Evolutionary conservation across 2,329 filamentous ascomycete species (phyloP).

Genomic region (Cercospora zeae-maydis): DNA sequence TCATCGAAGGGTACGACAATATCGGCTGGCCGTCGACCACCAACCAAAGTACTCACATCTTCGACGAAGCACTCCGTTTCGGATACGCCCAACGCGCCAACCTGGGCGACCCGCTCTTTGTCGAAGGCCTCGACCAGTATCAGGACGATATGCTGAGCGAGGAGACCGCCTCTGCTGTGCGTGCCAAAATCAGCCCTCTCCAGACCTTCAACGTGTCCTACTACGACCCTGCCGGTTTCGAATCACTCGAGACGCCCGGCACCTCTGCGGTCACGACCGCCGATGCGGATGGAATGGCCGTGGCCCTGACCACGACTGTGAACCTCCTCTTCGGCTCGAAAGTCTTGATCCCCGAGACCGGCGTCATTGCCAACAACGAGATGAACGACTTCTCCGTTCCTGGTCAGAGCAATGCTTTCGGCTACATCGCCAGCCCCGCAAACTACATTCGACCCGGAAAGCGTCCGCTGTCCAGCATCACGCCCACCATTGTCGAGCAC

Average conservation of each 20-base stretch:
- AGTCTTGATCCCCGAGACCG: slow-evolving; percentile 75
- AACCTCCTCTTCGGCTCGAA: slow-evolving; percentile 81
- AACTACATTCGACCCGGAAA: slow-evolving; percentile 83
- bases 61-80: slow-evolving; percentile 86
- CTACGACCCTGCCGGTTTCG: slow-evolving; percentile 68
- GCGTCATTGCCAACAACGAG: slow-evolving; percentile 66
- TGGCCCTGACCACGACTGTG: slow-evolving; percentile 80
- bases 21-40: slow-evolving; percentile 56
- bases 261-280: slow-evolving; percentile 71
- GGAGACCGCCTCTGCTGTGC: slow-evolving; percentile 57
- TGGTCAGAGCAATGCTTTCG: slow-evolving; percentile 71
- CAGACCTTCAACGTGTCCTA: slow-evolving; percentile 66
- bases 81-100: slow-evolving; percentile 73
- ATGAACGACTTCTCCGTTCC: slow-evolving; percentile 81
- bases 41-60: slow-evolving; percentile 72
- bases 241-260: slow-evolving; percentile 66
- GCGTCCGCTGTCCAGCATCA: slow-evolving; percentile 77
- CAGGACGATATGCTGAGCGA: slow-evolving; percentile 66
- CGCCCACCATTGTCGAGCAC: slow-evolving; percentile 71
- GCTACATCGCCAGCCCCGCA: slow-evolving; percentile 71
- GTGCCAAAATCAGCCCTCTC: slow-evolving; percentile 66
- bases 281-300: slow-evolving; percentile 69
- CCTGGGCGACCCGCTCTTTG: slow-evolving; percentile 77
- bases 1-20: slow-evolving; percentile 69
- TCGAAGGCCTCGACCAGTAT: slow-evolving; percentile 59